A percentile compares a stretch with the other conserved stretches of the same genome.
Conservation (phyloP, 257 asterid species). For the Anisodus tanguticus region DNA sequence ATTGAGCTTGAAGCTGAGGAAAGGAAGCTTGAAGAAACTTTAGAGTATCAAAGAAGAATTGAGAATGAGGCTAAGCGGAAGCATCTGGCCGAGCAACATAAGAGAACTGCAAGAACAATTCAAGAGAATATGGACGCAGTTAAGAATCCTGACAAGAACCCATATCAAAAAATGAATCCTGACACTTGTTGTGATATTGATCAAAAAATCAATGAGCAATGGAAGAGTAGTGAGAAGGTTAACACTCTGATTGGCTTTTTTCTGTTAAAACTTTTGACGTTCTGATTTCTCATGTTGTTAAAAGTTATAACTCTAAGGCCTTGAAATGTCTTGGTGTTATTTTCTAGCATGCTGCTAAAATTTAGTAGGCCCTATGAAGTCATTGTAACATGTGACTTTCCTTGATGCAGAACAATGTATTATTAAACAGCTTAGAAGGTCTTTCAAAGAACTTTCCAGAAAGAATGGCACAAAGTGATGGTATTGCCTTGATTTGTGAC, state of each 20-base stretch:
- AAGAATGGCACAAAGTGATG: conserved; percentile 46
- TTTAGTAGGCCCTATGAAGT: too few relatives aligned
- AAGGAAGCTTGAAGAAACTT: conserved; percentile 95
- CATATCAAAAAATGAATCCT: conserved; percentile 31
- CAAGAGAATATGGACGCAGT: conserved; percentile 48
- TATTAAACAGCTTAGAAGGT: conserved; percentile 42
- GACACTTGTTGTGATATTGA: conserved; percentile 40
- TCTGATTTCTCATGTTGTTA: not conserved
- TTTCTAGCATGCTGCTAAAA: too few relatives aligned
- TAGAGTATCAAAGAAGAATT: conserved; percentile 89
- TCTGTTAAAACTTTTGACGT: not conserved
- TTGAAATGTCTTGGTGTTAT: too few relatives aligned
- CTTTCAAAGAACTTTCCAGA: conserved; percentile 42
- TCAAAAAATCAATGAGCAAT: conserved; percentile 48
- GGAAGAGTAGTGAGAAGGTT: conserved; percentile 49
- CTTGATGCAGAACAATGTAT: conserved; percentile 52
- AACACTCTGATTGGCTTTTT: conserved; percentile 22
- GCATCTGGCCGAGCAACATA: conserved; percentile 83
- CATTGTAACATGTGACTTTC: conserved; percentile 30
- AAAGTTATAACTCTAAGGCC: not conserved
- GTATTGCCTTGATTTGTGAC: conserved; percentile 35
- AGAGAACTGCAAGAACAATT: conserved; percentile 38
- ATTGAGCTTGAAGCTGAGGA: conserved; percentile 97
- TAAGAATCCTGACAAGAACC: conserved; percentile 40
- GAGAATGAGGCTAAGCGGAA: conserved; percentile 96